Conservation (phyloP, 306 rosid genomes). For the Cucurbita pepo region DNA sequence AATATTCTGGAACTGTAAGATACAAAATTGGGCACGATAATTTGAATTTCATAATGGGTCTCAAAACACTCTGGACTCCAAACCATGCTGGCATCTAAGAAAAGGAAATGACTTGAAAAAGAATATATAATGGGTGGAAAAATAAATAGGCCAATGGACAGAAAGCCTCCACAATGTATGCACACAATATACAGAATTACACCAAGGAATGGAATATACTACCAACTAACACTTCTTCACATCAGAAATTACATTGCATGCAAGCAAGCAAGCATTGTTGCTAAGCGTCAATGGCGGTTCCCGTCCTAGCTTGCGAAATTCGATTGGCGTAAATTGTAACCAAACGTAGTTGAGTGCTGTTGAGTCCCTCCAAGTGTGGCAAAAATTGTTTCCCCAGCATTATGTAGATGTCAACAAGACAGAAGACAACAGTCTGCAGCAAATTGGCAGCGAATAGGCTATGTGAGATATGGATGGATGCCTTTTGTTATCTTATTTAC, state of each 20-base stretch:
- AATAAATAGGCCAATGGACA: constrained; percentile 12
- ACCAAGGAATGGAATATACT: constrained; percentile 31
- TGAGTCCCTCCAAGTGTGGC: constrained; percentile 89
- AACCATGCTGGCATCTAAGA: constrained; percentile 18
- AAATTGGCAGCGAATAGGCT: constrained; percentile 4
- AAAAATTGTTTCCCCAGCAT: constrained; percentile 95
- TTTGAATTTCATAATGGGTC: constrained; percentile 12
- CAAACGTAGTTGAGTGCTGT: constrained; percentile 84
- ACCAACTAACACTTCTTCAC: constrained; percentile 4
- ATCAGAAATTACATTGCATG: constrained; percentile 6
- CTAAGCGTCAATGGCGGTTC: constrained; percentile 34
- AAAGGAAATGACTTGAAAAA: constrained; percentile 1
- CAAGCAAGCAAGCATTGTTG: background rate
- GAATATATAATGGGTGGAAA: constrained; percentile 8
- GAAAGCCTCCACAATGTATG: constrained; percentile 36
- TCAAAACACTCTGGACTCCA: constrained; percentile 43
- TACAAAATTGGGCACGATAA: constrained; percentile 34
- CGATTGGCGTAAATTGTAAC: constrained; percentile 95
- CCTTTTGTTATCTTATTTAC: background rate
- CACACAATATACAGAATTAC: constrained; percentile 71
- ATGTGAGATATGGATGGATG: background rate
- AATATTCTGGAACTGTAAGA: constrained; percentile 24
- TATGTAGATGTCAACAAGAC: constrained; percentile 90
- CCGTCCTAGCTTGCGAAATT: constrained; percentile 92
- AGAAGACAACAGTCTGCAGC: constrained; percentile 95